A percentile compares a stretch with the other conserved stretches of the same genome.
These are phyloP conservation scores for Coemansia sp. DNA, from an alignment of 192 early-diverging fungal species.

Conservation along the genomic window DNA sequence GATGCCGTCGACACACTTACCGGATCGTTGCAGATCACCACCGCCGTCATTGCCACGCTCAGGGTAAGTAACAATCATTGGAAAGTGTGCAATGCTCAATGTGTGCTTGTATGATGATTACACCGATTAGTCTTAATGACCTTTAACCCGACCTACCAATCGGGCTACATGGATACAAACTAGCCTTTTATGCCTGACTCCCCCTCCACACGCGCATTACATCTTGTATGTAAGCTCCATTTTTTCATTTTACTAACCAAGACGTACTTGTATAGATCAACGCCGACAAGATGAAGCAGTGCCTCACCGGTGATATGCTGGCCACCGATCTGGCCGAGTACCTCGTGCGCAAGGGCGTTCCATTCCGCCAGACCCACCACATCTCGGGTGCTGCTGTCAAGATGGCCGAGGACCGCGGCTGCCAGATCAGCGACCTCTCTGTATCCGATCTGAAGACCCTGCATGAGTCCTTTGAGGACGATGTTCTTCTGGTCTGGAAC, in stretches of 20 bases:
- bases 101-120: slow-evolving; percentile 34
- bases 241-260: neutral
- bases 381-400: slow-evolving; percentile 94
- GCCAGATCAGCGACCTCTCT: slow-evolving; percentile 71
- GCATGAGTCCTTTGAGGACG: slow-evolving; percentile 81
- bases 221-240: neutral
- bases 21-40: slow-evolving; percentile 89
- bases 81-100: neutral
- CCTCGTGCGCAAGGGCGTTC: slow-evolving; percentile 95
- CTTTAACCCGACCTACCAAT: slow-evolving; percentile 10
- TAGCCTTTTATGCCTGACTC: slow-evolving; percentile 21
- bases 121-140: slow-evolving; percentile 58
- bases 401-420: slow-evolving; percentile 86
- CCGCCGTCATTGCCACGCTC: slow-evolving; percentile 91
- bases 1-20: slow-evolving; percentile 88
- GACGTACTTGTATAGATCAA: slow-evolving; percentile 61
- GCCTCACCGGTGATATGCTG: slow-evolving; percentile 90
- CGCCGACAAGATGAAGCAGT: slow-evolving; percentile 78
- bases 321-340: slow-evolving; percentile 99
- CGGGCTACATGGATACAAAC: slow-evolving; percentile 42
- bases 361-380: slow-evolving; percentile 99
- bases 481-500: slow-evolving; percentile 85
- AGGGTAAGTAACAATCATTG: slow-evolving; percentile 48
- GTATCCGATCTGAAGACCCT: slow-evolving; percentile 82
- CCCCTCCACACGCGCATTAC: neutral